Base-by-base conservation (phyloP, 306 rosid genomes). In the Morella rubra region DNA sequence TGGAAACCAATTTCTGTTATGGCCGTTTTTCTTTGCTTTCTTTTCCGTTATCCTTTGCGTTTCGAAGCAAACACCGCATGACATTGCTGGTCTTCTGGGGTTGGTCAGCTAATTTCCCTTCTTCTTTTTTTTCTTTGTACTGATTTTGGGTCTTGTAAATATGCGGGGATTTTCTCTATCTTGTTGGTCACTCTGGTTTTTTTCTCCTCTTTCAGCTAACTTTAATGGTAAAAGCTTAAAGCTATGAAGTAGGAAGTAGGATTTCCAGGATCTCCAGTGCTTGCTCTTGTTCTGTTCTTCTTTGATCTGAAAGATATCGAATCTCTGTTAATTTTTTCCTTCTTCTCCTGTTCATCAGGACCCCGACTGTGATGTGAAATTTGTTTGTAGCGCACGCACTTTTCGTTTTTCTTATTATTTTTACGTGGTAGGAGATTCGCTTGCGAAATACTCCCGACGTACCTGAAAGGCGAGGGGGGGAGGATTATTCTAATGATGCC, bases 101-200 rank as follows among this genome's bases (percentile, higher is more conserved):
- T 76, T 32, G 79, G 32, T 50, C 72, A 62, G 45, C 50, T 45
- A 41, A 18, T 53, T 56, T 66, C 37, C 19, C 15, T 64, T 5
- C 9, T 70, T 56, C 8, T 14, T 37, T 79, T 69, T 15, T 40
- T 3, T 6, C 2, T 12, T 49, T 32, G 0, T 76, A 76, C 84
- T 49, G 18, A 71, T 76, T 69, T 81, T 78, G 69, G 73, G 72
- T 81, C 46, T 67, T 91, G 93, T 89, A 91, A 82, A 89, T 87
- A 86, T 14, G 64, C 60, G 76, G 86, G 51, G 42, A 45, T 44
- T 52, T 7, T 60, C 78, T 75, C 51, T 40, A 45, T 73, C 9
- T 7, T 83, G 76, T 58, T 64, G 37, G 37, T 32, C 37, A 32
- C 37, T 32, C 37, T 32, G 37, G 37, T 32, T 32, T 32, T 32